A percentile compares a stretch with the other conserved stretches of the same genome.
Evolutionary conservation across 2,329 filamentous ascomycete species (phyloP).

Genomic region (Monilinia laxa): DNA sequence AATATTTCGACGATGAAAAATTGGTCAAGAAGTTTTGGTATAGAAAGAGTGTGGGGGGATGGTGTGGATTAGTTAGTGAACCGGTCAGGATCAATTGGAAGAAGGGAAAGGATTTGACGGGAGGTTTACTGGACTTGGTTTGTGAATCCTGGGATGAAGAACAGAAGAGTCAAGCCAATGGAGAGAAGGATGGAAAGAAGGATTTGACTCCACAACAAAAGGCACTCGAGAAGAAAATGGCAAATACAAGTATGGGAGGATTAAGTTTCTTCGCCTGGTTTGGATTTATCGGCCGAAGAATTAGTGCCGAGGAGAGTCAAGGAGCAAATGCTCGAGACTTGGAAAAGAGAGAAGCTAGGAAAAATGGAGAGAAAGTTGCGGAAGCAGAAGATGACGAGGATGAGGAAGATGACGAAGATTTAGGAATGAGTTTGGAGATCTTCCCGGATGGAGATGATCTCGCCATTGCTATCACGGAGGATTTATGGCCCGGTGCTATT

Average conservation of each 20-base stretch:
- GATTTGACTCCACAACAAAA: slow-evolving; percentile 50
- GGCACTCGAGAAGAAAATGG: slow-evolving; percentile 54
- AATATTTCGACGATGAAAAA: slow-evolving; percentile 73
- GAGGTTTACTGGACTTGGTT: slow-evolving; percentile 73
- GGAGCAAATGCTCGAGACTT: slow-evolving; percentile 59
- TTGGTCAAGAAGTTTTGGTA: slow-evolving; percentile 93
- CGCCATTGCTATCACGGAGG: slow-evolving; percentile 77
- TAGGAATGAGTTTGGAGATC: slow-evolving; percentile 72
- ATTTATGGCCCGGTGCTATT: slow-evolving; percentile 84
- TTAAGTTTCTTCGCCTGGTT: slow-evolving; percentile 90
- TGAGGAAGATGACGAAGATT: slow-evolving; percentile 53
- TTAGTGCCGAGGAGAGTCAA: slow-evolving; percentile 71
- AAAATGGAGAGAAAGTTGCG: slow-evolving; percentile 41
- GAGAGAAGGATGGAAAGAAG: slow-evolving; percentile 30
- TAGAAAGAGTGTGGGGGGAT: slow-evolving; percentile 63
- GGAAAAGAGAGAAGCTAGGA: slow-evolving; percentile 47
- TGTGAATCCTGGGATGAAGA: slow-evolving; percentile 67
- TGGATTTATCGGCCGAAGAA: slow-evolving; percentile 68
- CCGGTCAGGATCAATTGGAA: slow-evolving; percentile 89
- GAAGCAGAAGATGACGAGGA: slow-evolving; percentile 47
- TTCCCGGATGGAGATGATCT: slow-evolving; percentile 86
- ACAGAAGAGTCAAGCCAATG: slow-evolving; percentile 43
- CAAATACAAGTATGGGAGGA: slow-evolving; percentile 59
- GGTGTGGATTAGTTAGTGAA: slow-evolving; percentile 79
- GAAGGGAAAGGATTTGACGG: slow-evolving; percentile 78